A percentile compares a stretch with the other conserved stretches of the same genome.
Conservation (phyloP, 768 basidiomycete species). For the Mycena pura region DNA sequence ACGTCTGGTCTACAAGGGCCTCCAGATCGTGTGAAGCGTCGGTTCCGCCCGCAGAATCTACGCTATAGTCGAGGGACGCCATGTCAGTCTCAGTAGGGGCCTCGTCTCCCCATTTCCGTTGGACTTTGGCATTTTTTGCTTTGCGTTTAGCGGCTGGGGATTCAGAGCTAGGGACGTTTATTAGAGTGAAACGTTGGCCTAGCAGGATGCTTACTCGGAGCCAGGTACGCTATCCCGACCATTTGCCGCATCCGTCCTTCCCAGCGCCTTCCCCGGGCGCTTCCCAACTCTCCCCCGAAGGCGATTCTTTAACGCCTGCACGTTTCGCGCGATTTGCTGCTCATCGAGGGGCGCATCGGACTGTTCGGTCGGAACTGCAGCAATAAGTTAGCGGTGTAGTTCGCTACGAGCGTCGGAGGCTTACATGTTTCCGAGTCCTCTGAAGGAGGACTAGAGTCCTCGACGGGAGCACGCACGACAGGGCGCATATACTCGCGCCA, state of each 20-base stretch:
- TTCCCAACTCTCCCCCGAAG: slow-evolving; percentile 77
- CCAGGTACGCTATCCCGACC: slow-evolving; percentile 66
- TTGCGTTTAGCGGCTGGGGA: slow-evolving; percentile 62
- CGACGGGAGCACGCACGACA: slow-evolving; percentile 43
- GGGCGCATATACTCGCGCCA: too few relatives aligned
- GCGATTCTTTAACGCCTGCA: slow-evolving; percentile 87
- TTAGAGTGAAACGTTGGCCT: background rate
- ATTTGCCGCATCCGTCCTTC: slow-evolving; percentile 54
- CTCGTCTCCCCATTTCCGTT: slow-evolving; percentile 93
- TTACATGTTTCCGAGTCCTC: slow-evolving; percentile 68
- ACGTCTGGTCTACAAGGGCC: slow-evolving; percentile 69
- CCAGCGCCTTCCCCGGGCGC: slow-evolving; percentile 54
- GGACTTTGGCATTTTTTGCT: slow-evolving; percentile 66
- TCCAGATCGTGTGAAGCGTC: slow-evolving; percentile 57
- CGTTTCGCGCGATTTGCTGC: slow-evolving; percentile 91
- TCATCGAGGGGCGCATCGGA: slow-evolving; percentile 70
- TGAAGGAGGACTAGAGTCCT: slow-evolving; percentile 55
- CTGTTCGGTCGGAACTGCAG: slow-evolving; percentile 54
- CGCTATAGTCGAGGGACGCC: slow-evolving; percentile 90
- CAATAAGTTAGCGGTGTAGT: background rate
- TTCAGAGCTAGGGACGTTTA: slow-evolving; percentile 56
- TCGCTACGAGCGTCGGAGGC: slow-evolving; percentile 24
- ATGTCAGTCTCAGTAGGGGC: slow-evolving; percentile 86
- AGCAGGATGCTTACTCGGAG: slow-evolving; percentile 67
- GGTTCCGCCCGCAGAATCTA: slow-evolving; percentile 41